A percentile compares a stretch with the other conserved stretches of the same genome.
These are phyloP conservation scores for Alnus glutinosa DNA, from an alignment of 306 rosid genomes.

Conservation along the genomic window DNA sequence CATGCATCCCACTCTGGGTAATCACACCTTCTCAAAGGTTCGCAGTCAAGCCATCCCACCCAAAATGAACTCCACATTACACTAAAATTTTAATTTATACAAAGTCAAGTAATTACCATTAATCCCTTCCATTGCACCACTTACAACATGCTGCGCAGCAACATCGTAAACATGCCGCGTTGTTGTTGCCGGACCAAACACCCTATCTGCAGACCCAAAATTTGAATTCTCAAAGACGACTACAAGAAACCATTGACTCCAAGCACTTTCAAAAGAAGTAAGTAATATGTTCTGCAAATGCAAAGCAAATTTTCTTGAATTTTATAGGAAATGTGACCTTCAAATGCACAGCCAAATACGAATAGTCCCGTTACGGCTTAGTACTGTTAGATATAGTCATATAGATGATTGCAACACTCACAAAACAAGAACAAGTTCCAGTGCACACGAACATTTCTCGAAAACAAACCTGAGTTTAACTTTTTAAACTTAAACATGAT, in stretches of 20 bases:
- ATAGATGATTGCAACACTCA: not conserved
- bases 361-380: not conserved
- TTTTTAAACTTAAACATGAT: not conserved
- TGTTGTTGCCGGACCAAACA: constrained; percentile 97
- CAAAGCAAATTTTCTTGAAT: not conserved
- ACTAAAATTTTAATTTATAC: not conserved
- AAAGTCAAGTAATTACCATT: constrained; percentile 56
- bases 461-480: not conserved
- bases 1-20: not conserved
- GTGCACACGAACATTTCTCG: not conserved
- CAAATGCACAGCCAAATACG: not conserved
- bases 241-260: not conserved
- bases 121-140: constrained; percentile 95
- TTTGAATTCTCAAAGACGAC: not conserved
- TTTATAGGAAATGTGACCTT: not conserved
- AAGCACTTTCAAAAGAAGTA: not conserved
- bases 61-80: not conserved
- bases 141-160: constrained; percentile 86
- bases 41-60: not conserved
- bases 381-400: not conserved
- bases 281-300: not conserved
- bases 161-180: constrained; percentile 96
- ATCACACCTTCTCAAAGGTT: not conserved
- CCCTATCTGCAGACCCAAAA: constrained; percentile 54
- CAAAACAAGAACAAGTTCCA: not conserved